Percentiles rank a stretch among this genome's conserved stretches.
Evolutionary conservation across 441 rosid genomes (phyloP).

Genomic region (Viola pubescens): DNA sequence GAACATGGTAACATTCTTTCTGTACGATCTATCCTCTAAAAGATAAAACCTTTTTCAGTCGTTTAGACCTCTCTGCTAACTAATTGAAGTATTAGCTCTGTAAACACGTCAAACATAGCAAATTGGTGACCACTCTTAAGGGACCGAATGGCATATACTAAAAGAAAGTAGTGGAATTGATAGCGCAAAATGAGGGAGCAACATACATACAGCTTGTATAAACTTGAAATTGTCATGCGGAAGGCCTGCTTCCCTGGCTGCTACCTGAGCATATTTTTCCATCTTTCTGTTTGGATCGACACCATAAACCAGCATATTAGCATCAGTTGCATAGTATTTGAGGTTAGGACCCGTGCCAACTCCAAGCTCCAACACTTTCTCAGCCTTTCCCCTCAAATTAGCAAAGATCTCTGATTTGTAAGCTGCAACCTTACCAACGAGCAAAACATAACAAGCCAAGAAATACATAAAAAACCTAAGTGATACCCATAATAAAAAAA

Average conservation of each 20-base stretch:
- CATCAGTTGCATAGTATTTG: conserved; percentile 45
- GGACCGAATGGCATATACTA: too few relatives aligned
- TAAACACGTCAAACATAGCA: too few relatives aligned
- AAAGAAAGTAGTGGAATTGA: not conserved
- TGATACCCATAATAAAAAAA: not conserved
- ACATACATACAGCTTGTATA: conserved; percentile 47
- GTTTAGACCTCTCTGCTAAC: too few relatives aligned
- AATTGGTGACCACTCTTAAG: too few relatives aligned
- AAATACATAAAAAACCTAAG: not conserved
- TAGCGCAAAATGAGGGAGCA: not conserved
- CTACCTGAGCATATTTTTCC: conserved; percentile 62
- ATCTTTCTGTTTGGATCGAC: conserved; percentile 70
- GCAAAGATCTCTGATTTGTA: conserved; percentile 56
- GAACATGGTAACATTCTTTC: too few relatives aligned
- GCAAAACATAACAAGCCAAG: not conserved
- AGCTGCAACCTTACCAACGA: conserved; percentile 42
- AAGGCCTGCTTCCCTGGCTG: conserved; percentile 64
- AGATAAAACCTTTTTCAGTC: too few relatives aligned
- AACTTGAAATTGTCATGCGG: conserved; percentile 48
- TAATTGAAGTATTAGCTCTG: too few relatives aligned
- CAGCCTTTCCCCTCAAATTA: conserved; percentile 50
- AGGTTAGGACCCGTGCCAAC: conserved; percentile 87
- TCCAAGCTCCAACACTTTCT: conserved; percentile 74
- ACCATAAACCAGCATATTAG: conserved; percentile 53
- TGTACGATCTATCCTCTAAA: too few relatives aligned